These are phyloP conservation scores for Geranium brycei DNA, from an alignment of 345 rosid species.

Conservation along the genomic window DNA sequence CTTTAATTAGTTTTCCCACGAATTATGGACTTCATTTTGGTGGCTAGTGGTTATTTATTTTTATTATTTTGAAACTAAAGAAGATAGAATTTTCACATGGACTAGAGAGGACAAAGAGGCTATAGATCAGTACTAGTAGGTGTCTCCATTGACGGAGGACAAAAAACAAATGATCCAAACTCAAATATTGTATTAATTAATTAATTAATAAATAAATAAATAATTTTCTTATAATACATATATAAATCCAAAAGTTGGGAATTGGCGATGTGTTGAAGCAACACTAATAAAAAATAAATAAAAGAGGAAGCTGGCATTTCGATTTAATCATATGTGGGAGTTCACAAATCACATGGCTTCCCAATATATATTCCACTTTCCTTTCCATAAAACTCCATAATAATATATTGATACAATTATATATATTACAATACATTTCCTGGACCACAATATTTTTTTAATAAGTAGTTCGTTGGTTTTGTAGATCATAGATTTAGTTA, in stretches of 20 bases:
- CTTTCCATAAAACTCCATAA: constrained; percentile 6
- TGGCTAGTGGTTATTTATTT: no score
- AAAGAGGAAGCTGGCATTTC: constrained; percentile 25
- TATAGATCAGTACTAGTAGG: no score
- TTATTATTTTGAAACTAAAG: no score
- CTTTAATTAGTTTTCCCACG: no score
- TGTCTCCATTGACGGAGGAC: no score
- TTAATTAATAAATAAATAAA: neutral
- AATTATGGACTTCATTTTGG: no score
- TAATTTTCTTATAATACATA: neutral
- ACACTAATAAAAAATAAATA: constrained; percentile 11
- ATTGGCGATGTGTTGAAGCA: constrained; percentile 28
- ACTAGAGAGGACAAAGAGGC: no score
- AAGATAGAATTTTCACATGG: no score
- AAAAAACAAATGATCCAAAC: no score
- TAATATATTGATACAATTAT: neutral
- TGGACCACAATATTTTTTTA: no score
- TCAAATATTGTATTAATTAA: no score
- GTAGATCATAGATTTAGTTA: constrained; percentile 11
- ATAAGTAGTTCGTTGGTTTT: neutral
- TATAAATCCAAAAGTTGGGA: constrained; percentile 15
- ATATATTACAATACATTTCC: neutral
- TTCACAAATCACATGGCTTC: constrained; percentile 47
- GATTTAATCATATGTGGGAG: constrained; percentile 9
- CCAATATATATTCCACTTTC: constrained; percentile 6